Conservation (phyloP, 176 grass and related monocot genomes). For the Oropetium thomaeum region DNA sequence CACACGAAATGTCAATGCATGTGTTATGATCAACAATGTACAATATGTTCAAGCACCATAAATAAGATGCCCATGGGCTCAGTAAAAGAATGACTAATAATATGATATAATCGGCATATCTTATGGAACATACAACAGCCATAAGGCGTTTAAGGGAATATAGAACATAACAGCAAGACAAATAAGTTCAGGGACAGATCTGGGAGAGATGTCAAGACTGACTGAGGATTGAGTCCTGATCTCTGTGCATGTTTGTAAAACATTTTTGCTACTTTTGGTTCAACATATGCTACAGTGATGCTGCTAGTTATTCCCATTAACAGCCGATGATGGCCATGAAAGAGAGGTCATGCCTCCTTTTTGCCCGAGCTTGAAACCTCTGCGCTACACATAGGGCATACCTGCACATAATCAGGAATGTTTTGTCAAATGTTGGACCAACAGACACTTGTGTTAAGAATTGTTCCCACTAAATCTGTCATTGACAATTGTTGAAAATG, state of each 20-base stretch:
- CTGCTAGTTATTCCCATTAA: constrained; percentile 24
- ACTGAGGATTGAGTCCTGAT: constrained; percentile 2
- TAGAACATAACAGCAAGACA: constrained; percentile 12
- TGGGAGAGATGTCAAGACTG: not conserved
- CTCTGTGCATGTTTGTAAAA: constrained; percentile 6
- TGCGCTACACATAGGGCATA: constrained; percentile 79
- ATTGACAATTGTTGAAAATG: not conserved
- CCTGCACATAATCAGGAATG: constrained; percentile 40
- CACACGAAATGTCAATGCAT: not conserved
- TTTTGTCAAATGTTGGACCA: constrained; percentile 20
- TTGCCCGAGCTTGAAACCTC: constrained; percentile 82
- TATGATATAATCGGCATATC: constrained; percentile 25
- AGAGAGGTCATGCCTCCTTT: constrained; percentile 43
- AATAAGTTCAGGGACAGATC: constrained; percentile 16
- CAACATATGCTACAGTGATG: constrained; percentile 12
- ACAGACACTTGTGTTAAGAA: not conserved
- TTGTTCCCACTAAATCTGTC: not conserved
- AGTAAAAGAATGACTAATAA: constrained; percentile 48
- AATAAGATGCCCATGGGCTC: not conserved
- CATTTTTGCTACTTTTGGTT: not conserved
- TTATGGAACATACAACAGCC: constrained; percentile 34
- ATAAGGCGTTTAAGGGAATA: constrained; percentile 20
- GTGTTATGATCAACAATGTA: not conserved
- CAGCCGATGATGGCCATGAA: constrained; percentile 1
- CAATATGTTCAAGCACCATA: not conserved